Conservation (phyloP, 192 early-diverging fungal genomes). For the Backusella liffmaniae region DNA sequence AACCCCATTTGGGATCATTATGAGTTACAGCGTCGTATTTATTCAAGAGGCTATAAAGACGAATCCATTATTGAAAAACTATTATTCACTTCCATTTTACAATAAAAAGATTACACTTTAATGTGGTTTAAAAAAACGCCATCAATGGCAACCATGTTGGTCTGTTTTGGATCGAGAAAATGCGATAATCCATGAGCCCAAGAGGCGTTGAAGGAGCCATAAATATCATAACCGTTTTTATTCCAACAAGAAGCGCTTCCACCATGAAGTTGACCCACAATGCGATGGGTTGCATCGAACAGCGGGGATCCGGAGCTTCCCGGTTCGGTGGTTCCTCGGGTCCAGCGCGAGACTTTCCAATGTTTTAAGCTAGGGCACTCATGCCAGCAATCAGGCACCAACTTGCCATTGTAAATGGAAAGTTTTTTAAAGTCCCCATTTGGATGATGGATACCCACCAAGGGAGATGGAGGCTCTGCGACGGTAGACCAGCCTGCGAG, state of each 20-base stretch:
- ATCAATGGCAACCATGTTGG: neutral
- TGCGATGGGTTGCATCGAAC: slow-evolving; percentile 43
- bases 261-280: slow-evolving; percentile 47
- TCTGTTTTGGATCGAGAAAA: neutral
- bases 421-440: slow-evolving; percentile 48
- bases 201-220: slow-evolving; percentile 38
- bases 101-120: neutral
- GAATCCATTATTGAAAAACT: neutral
- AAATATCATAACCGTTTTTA: slow-evolving; percentile 43
- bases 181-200: slow-evolving; percentile 4
- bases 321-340: slow-evolving; percentile 43
- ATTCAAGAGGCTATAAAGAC: neutral
- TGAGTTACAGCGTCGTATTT: neutral
- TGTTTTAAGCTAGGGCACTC: slow-evolving; percentile 40
- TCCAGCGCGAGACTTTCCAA: slow-evolving; percentile 45
- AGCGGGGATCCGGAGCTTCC: slow-evolving; percentile 45
- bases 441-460: slow-evolving; percentile 47
- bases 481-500: slow-evolving; percentile 43
- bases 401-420: slow-evolving; percentile 40
- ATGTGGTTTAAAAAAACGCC: neutral
- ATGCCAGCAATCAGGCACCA: slow-evolving; percentile 36
- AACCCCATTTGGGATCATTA: neutral
- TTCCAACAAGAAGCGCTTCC: slow-evolving; percentile 41
- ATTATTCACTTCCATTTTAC: neutral
- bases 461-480: slow-evolving; percentile 14